These are phyloP conservation scores for Lentinus tigrinus DNA, from an alignment of 768 basidiomycete genomes.

Conservation along the genomic window DNA sequence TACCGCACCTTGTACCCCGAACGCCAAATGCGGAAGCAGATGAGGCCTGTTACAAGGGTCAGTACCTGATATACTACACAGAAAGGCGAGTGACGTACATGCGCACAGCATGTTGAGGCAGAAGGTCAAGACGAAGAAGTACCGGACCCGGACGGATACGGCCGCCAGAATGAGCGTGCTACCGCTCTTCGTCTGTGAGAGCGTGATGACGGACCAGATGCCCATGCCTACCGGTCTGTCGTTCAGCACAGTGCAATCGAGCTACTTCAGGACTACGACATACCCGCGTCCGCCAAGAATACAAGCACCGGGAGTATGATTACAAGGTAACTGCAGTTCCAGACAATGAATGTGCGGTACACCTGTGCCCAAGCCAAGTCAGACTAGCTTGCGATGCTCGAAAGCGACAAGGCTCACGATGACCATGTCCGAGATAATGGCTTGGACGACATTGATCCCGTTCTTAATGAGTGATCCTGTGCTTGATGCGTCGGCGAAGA, in stretches of 20 bases:
- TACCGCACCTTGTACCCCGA: neutral
- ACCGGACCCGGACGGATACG: neutral
- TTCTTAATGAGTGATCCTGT: slow-evolving; percentile 4
- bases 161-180: neutral
- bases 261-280: neutral
- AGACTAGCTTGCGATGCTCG: neutral
- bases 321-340: neutral
- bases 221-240: neutral
- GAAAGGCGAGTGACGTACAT: neutral
- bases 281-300: slow-evolving; percentile 1
- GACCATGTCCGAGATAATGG: slow-evolving; percentile 1
- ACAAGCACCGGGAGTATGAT: neutral
- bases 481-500: slow-evolving; percentile 1
- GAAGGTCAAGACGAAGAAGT: slow-evolving; percentile 3
- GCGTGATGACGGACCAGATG: slow-evolving; percentile 1
- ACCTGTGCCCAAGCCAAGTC: neutral
- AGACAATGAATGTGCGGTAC: slow-evolving; percentile 8
- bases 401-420: neutral
- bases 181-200: neutral
- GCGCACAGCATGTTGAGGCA: slow-evolving; percentile 3
- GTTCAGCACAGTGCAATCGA: neutral
- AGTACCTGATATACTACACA: neutral
- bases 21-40: slow-evolving; percentile 6
- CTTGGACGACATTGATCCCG: slow-evolving; percentile 1
- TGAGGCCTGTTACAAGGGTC: neutral